These are phyloP conservation scores for Curvularia verruculosa DNA, from an alignment of 2,329 filamentous ascomycete species.

Conservation along the genomic window DNA sequence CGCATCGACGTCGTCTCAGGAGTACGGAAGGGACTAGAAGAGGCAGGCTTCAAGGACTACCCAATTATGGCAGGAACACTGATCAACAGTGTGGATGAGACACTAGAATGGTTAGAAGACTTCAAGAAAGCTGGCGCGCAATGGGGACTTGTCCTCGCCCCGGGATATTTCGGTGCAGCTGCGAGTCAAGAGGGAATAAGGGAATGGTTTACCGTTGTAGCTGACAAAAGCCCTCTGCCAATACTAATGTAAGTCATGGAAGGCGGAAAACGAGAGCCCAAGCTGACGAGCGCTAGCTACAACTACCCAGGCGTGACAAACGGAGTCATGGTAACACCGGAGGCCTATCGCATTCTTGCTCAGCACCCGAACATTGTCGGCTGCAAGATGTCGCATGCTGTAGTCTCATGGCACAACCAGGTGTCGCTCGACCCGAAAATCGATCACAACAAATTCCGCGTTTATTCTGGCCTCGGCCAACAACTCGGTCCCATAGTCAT, in stretches of 20 bases:
- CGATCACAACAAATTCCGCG: constrained; percentile 63
- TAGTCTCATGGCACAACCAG: constrained; percentile 68
- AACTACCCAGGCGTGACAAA: constrained; percentile 72
- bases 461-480: constrained; percentile 70
- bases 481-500: constrained; percentile 67
- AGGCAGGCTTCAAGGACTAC: constrained; percentile 63
- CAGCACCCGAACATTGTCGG: constrained; percentile 71
- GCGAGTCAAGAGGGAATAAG: constrained; percentile 64
- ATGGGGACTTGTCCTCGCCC: constrained; percentile 67
- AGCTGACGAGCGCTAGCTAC: constrained; percentile 52
- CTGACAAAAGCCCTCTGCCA: constrained; percentile 64
- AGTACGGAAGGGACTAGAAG: constrained; percentile 61
- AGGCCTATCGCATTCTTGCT: constrained; percentile 64
- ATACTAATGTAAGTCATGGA: constrained; percentile 61
- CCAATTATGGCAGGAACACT: constrained; percentile 68
- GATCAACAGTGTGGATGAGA: constrained; percentile 67
- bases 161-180: constrained; percentile 68
- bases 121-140: constrained; percentile 64
- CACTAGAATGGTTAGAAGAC: constrained; percentile 62
- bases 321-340: constrained; percentile 64
- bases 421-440: constrained; percentile 65
- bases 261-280: background rate
- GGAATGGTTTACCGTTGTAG: constrained; percentile 67
- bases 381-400: constrained; percentile 72
- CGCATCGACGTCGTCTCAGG: constrained; percentile 61